Conservation (phyloP, 768 basidiomycete species). For the Mycena haematopus region DNA sequence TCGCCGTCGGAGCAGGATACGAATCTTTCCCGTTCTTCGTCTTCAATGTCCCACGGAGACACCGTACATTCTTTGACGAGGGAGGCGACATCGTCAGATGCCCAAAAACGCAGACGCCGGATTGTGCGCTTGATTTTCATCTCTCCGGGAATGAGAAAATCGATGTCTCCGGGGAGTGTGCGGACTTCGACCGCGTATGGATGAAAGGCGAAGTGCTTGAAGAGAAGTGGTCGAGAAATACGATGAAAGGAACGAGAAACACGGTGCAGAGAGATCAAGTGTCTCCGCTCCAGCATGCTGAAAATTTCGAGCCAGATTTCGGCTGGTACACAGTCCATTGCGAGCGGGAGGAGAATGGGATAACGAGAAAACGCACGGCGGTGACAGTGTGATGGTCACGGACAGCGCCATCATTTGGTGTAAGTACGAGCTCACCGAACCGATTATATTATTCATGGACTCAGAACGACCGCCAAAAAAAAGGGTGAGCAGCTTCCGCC, state of each 20-base stretch:
- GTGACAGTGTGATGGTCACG: too few relatives aligned
- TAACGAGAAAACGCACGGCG: too few relatives aligned
- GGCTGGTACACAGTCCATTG: not conserved
- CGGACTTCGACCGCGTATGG: not conserved
- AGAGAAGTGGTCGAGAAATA: not conserved
- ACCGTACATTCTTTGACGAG: not conserved
- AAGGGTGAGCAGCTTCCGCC: too few relatives aligned
- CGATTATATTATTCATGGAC: too few relatives aligned
- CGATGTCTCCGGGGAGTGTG: too few relatives aligned
- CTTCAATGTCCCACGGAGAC: not conserved
- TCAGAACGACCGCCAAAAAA: too few relatives aligned
- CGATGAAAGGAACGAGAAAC: not conserved
- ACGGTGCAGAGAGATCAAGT: not conserved
- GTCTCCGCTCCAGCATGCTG: not conserved
- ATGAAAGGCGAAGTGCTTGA: not conserved
- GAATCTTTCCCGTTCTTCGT: too few relatives aligned
- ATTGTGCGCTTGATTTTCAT: not conserved
- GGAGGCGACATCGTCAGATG: not conserved
- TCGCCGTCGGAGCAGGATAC: too few relatives aligned
- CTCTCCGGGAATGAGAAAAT: not conserved
- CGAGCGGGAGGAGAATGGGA: too few relatives aligned
- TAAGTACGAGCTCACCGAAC: too few relatives aligned
- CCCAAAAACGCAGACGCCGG: not conserved
- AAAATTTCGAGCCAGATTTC: not conserved
- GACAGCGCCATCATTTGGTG: too few relatives aligned